These are phyloP conservation scores for Aschersonia sp. DNA, from an alignment of 2,329 filamentous ascomycete species.

Conservation along the genomic window DNA sequence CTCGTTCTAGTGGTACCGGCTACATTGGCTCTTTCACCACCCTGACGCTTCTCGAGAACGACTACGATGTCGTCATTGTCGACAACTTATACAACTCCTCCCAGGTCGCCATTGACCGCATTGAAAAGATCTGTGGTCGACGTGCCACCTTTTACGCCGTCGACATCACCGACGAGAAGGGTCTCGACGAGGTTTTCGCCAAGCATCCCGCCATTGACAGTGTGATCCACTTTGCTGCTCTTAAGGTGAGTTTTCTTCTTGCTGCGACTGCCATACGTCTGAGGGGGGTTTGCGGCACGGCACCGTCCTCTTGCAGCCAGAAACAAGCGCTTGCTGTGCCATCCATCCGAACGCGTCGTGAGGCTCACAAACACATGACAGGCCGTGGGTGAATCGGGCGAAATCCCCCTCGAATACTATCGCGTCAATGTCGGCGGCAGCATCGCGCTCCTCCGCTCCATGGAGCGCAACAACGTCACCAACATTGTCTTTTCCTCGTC, in stretches of 20 bases:
- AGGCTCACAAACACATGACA: slow-evolving; percentile 16
- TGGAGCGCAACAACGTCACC: slow-evolving; percentile 78
- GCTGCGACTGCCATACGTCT: background rate
- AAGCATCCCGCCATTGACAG: slow-evolving; percentile 90
- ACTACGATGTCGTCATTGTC: slow-evolving; percentile 91
- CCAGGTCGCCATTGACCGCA: slow-evolving; percentile 79
- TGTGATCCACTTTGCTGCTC: slow-evolving; percentile 95
- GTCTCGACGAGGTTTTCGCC: slow-evolving; percentile 72
- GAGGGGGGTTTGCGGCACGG: too few species aligned
- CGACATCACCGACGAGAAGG: slow-evolving; percentile 77
- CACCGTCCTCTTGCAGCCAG: too few species aligned
- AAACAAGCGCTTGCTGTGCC: too few species aligned
- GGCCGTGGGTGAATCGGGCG: slow-evolving; percentile 90
- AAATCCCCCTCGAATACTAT: slow-evolving; percentile 96
- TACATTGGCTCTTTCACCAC: slow-evolving; percentile 98
- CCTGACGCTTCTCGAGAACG: slow-evolving; percentile 80
- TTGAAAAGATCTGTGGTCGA: slow-evolving; percentile 85
- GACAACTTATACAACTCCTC: slow-evolving; percentile 98
- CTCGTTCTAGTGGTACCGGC: slow-evolving; percentile 64
- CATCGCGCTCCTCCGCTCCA: slow-evolving; percentile 70
- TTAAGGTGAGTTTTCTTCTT: slow-evolving; percentile 52
- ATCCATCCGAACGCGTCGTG: too few species aligned
- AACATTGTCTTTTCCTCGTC: slow-evolving; percentile 99
- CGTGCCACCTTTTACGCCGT: slow-evolving; percentile 70
- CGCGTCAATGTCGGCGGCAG: slow-evolving; percentile 91